Base-by-base conservation (phyloP, 768 basidiomycete species). In the Pleurotus djamor region DNA sequence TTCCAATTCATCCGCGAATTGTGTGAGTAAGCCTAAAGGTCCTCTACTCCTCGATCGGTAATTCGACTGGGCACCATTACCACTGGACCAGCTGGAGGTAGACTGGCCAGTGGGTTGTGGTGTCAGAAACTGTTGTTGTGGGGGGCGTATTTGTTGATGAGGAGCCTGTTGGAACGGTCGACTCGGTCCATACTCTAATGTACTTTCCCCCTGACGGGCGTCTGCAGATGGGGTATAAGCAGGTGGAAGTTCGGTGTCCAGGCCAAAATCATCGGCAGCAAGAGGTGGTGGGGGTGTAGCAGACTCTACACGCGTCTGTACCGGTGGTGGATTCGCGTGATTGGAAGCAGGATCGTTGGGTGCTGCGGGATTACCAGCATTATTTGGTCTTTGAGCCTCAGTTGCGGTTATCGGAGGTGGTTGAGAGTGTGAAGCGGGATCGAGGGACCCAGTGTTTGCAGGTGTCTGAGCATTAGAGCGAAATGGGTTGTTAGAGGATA, bases 171-270 rank as follows among this genome's bases (percentile, higher is more conserved):
- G 70, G 38, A 67, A 61, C 28, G 60, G 68, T 60, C 64, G 63
- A 3, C 63, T 48, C 37, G 67, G 90, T 0, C 91, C 89, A 16
- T 79, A 71, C 57, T 89, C 83, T 2, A 92, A 61, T 0, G 87
- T 84, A 1, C 76, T 71, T 66, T 92, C 91, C 12, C 88, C 91
- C 2, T 79, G 73, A 48, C 69, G 63, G 14, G 75, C 49, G 49
- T 86, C 79, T 3, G 89, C 81, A 1, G 77, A 63, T 0, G 83
- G 73, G 0, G 89, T 89, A 65, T 92, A 92, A 0, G 89, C 84
- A 0, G 91, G 91, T 0, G 89, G 90, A 9, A 76, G 72, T 16
- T 86, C 85, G n/a, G 86, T 86, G 2, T 73, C 68, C 32, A 79
- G 61, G 10, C 64, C 62, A 44, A 43, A 56, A 41, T 56, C 54